Percentiles rank a stretch among this genome's conserved stretches.
These are phyloP conservation scores for Penicillium soppii DNA, from an alignment of 495 filamentous ascomycete genomes.

Conservation along the genomic window DNA sequence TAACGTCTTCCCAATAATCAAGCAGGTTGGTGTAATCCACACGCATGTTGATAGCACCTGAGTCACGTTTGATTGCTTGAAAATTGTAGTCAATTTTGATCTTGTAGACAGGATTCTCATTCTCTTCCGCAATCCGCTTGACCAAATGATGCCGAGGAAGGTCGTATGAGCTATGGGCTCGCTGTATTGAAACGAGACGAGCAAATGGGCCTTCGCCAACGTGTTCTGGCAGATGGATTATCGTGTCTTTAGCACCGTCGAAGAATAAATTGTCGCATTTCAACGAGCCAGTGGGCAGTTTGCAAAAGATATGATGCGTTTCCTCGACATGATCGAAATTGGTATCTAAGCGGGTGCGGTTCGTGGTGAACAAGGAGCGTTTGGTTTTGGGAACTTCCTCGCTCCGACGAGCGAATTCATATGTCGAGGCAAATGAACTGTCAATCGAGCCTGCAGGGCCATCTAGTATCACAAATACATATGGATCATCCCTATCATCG, in stretches of 20 bases:
- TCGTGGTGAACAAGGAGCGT: slow-evolving; percentile 24
- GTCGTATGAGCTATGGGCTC: slow-evolving; percentile 5
- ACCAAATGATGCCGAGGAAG: not conserved
- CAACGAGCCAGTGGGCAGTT: slow-evolving; percentile 17
- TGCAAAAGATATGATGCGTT: slow-evolving; percentile 28
- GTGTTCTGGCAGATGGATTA: slow-evolving; percentile 30
- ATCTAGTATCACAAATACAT: slow-evolving; percentile 38
- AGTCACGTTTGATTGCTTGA: slow-evolving; percentile 11
- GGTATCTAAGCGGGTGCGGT: slow-evolving; percentile 23
- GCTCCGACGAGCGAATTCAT: slow-evolving; percentile 5
- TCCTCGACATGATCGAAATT: slow-evolving; percentile 29
- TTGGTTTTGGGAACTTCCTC: slow-evolving; percentile 16
- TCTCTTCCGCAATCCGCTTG: not conserved
- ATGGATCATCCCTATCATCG: slow-evolving; percentile 28
- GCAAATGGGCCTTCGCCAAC: slow-evolving; percentile 33
- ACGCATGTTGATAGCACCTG: not conserved
- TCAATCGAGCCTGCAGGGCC: slow-evolving; percentile 30
- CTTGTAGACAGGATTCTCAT: slow-evolving; percentile 6
- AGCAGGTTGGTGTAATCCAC: not conserved
- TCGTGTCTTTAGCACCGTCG: slow-evolving; percentile 32
- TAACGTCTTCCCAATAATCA: not conserved
- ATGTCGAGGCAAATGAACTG: slow-evolving; percentile 26
- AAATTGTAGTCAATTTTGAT: slow-evolving; percentile 20
- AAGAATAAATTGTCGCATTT: slow-evolving; percentile 23
- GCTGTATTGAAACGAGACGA: slow-evolving; percentile 22